Evolutionary conservation across 129 eudicot genomes (phyloP).

Genomic region (Arctium lappa): DNA sequence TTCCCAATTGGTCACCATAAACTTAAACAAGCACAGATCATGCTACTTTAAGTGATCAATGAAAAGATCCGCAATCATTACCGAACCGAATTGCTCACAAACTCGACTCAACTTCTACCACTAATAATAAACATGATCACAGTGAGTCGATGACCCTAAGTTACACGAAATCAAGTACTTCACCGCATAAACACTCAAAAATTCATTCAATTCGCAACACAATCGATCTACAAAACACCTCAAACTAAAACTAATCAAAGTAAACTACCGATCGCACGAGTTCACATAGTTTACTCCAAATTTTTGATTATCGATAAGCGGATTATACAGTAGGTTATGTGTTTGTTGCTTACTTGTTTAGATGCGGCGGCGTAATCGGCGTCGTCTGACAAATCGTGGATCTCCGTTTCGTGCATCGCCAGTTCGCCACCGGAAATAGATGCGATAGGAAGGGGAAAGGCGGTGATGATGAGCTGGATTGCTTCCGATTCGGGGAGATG

Average conservation of each 20-base stretch:
- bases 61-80: not conserved
- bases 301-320: not conserved
- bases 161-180: conserved; percentile 19
- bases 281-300: not conserved
- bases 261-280: not conserved
- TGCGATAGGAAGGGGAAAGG: conserved; percentile 9
- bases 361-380: conserved; percentile 93
- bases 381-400: conserved; percentile 84
- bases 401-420: conserved; percentile 76
- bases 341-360: conserved; percentile 51
- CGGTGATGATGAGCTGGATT: conserved; percentile 29
- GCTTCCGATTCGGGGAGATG: conserved; percentile 22
- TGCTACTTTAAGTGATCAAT: conserved; percentile 6
- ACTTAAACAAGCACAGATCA: conserved; percentile 8
- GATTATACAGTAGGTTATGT: not conserved
- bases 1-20: conserved; percentile 14
- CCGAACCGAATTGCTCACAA: not conserved
- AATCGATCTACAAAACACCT: not conserved
- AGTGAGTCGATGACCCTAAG: conserved; percentile 33
- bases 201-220: not conserved
- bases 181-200: conserved; percentile 2
- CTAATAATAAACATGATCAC: conserved; percentile 7
- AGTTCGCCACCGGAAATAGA: conserved; percentile 28
- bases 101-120: conserved; percentile 5
- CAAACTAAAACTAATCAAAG: not conserved